A percentile compares a stretch with the other conserved stretches of the same genome.
Evolutionary conservation across 495 filamentous ascomycete species (phyloP).

Genomic region (Stereocaulon alpinum): DNA sequence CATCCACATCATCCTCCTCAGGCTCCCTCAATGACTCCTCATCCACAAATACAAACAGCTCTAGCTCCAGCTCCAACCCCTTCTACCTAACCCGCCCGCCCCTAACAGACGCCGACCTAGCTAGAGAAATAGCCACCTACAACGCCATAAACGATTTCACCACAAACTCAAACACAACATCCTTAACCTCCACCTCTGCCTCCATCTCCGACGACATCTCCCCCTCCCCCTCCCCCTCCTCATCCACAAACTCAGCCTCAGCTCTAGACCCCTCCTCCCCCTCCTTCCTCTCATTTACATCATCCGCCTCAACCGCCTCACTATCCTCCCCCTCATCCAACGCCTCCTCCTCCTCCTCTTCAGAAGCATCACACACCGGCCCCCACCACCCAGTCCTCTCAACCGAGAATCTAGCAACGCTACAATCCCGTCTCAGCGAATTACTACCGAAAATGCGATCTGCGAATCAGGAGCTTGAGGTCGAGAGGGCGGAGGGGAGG

Average conservation of each 20-base stretch:
- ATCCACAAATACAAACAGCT: no score
- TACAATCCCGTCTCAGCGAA: slow-evolving; percentile 33
- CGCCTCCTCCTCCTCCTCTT: slow-evolving; percentile 6
- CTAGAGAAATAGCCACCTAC: not conserved
- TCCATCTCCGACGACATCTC: slow-evolving; percentile 31
- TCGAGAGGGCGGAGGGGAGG: slow-evolving; percentile 33
- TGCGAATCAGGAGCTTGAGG: slow-evolving; percentile 39
- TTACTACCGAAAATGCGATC: slow-evolving; percentile 39
- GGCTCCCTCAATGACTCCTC: not conserved
- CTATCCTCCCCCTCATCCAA: slow-evolving; percentile 17
- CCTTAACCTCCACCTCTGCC: not conserved
- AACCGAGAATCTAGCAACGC: slow-evolving; percentile 5
- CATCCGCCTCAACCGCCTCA: slow-evolving; percentile 15
- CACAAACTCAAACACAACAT: not conserved
- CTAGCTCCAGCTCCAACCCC: no score
- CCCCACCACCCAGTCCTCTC: slow-evolving; percentile 23
- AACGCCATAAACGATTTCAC: not conserved
- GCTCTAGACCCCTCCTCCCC: slow-evolving; percentile 8
- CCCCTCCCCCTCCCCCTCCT: no score
- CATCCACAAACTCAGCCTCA: not conserved
- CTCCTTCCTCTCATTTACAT: slow-evolving; percentile 22
- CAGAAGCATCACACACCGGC: not conserved
- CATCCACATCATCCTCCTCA: not conserved
- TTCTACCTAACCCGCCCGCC: no score
- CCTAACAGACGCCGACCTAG: no score